phyloP scores from a whole-genome alignment of 2,329 filamentous ascomycete genomes.

The Fusarium bactridioides region DNA sequence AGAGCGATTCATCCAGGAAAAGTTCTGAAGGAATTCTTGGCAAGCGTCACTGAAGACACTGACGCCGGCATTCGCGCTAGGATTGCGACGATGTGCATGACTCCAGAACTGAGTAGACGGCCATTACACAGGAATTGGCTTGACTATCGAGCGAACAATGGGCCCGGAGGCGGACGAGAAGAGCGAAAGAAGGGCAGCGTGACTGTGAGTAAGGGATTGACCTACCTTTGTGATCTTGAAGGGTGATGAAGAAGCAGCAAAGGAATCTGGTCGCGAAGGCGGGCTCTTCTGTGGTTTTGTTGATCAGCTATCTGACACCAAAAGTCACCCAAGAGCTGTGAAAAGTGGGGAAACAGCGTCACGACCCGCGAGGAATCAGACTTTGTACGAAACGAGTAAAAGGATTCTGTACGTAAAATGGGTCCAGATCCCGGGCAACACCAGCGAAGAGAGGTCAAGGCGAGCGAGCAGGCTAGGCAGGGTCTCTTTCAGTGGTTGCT shows the following conservation, averaged over 20 bases:
- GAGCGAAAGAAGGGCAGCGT: neutral
- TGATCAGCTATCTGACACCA: conserved; percentile 40
- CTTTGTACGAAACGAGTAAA: conserved; percentile 21
- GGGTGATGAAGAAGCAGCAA: conserved; percentile 44
- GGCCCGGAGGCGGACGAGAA: conserved; percentile 2
- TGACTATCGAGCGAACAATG: conserved; percentile 4
- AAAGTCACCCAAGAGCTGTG: conserved; percentile 35
- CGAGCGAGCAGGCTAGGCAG: conserved; percentile 3
- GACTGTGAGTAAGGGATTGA: neutral
- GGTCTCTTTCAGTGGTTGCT: conserved; percentile 28
- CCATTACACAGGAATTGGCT: conserved; percentile 19
- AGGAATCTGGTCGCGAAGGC: conserved; percentile 38
- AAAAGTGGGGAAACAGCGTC: conserved; percentile 42
- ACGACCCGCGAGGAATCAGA: conserved; percentile 37
- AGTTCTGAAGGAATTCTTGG: conserved; percentile 15
- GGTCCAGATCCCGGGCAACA: conserved; percentile 18
- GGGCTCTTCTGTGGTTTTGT: conserved; percentile 44
- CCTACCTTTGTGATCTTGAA: conserved; percentile 43
- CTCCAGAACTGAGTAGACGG: conserved; percentile 6
- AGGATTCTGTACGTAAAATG: conserved; percentile 18
- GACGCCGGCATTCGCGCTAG: conserved; percentile 11
- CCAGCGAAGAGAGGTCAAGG: conserved; percentile 16
- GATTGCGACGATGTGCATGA: conserved; percentile 21
- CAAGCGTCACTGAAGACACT: conserved; percentile 15
- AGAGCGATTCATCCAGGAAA: neutral